These are phyloP conservation scores for Colletotrichum sp. DNA, from an alignment of 2,329 filamentous ascomycete genomes.

Conservation along the genomic window DNA sequence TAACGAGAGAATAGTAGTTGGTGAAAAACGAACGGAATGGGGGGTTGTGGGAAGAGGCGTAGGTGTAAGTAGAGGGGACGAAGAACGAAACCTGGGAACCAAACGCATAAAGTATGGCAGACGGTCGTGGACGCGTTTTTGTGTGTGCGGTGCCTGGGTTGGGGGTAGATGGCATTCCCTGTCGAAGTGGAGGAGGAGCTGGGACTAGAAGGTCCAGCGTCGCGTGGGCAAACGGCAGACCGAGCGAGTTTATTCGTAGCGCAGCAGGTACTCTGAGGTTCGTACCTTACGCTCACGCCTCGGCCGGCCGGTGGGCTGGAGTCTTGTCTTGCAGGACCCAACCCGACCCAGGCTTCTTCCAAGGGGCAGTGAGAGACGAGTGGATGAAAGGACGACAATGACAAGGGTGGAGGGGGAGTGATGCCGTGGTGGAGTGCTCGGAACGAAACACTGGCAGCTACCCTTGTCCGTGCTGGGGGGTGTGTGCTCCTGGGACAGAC, in stretches of 20 bases:
- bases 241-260: slow-evolving; percentile 21
- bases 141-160: slow-evolving; percentile 16
- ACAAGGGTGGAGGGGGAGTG: slow-evolving; percentile 11
- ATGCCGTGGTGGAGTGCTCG: slow-evolving; percentile 18
- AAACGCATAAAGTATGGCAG: slow-evolving; percentile 19
- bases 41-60: slow-evolving; percentile 8
- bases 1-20: slow-evolving; percentile 20
- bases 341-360: neutral
- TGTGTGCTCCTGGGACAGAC: slow-evolving; percentile 14
- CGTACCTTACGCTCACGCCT: slow-evolving; percentile 17
- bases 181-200: slow-evolving; percentile 7
- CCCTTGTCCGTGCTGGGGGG: slow-evolving; percentile 21
- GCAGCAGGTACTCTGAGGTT: neutral
- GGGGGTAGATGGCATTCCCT: slow-evolving; percentile 18
- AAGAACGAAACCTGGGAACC: slow-evolving; percentile 18
- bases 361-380: slow-evolving; percentile 4
- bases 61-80: slow-evolving; percentile 17
- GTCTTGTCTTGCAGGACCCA: neutral
- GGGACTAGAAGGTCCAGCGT: slow-evolving; percentile 7
- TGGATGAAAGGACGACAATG: slow-evolving; percentile 4
- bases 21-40: slow-evolving; percentile 15
- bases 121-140: slow-evolving; percentile 20
- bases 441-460: slow-evolving; percentile 22
- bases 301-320: slow-evolving; percentile 2
- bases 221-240: slow-evolving; percentile 21